Percentiles rank a stretch among this genome's conserved stretches.
phyloP scores from a whole-genome alignment of 768 basidiomycete genomes.

The Boletus pseudopeckii region DNA sequence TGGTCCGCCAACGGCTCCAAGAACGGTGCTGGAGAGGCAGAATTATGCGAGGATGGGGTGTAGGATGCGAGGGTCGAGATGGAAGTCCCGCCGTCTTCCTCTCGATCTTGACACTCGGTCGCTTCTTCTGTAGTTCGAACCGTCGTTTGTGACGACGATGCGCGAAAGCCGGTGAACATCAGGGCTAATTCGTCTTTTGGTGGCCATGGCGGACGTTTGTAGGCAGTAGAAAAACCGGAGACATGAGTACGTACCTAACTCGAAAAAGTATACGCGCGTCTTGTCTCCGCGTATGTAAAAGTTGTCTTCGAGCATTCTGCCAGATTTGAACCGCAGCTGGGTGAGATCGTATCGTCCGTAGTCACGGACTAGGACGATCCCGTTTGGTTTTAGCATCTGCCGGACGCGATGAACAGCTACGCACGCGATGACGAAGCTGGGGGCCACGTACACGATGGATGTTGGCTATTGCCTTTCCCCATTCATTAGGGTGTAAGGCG shows the following conservation, averaged over 20 bases:
- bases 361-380: slow-evolving; percentile 81
- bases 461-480: slow-evolving; percentile 79
- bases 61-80: slow-evolving; percentile 1
- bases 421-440: background rate
- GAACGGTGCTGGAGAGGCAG: background rate
- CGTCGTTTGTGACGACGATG: slow-evolving; percentile 33
- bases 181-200: slow-evolving; percentile 69
- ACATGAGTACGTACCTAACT: slow-evolving; percentile 52
- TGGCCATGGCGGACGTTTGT: background rate
- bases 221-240: background rate
- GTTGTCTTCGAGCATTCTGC: slow-evolving; percentile 86
- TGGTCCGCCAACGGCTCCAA: background rate
- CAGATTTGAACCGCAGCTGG: slow-evolving; percentile 87
- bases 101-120: slow-evolving; percentile 31
- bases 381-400: slow-evolving; percentile 89
- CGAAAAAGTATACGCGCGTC: slow-evolving; percentile 97
- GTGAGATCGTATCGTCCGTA: slow-evolving; percentile 95
- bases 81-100: slow-evolving; percentile 12
- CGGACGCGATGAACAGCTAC: background rate
- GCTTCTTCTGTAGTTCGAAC: slow-evolving; percentile 32
- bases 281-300: slow-evolving; percentile 97
- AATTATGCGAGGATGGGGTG: slow-evolving; percentile 7
- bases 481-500: slow-evolving; percentile 91
- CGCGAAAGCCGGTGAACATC: slow-evolving; percentile 67
- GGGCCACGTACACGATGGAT: slow-evolving; percentile 58